Conservation (phyloP, 805 yeast species). For the Clavispora santaluciae region DNA sequence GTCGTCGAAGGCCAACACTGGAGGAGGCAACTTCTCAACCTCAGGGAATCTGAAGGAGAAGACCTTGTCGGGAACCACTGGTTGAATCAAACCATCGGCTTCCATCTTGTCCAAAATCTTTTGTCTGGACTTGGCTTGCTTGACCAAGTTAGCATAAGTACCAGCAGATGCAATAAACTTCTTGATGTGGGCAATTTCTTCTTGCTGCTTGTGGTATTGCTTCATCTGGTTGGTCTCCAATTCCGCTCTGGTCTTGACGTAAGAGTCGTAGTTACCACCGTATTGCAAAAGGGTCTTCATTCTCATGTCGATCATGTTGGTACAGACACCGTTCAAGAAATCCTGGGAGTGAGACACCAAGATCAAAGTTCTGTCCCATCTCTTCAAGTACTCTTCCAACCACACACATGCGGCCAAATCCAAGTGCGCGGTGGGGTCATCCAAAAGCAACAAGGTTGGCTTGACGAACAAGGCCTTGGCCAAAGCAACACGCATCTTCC, state of each 20-base stretch:
- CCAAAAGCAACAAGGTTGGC: conserved; percentile 90
- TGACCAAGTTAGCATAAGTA: conserved; percentile 97
- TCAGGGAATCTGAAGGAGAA: conserved; percentile 92
- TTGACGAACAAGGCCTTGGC: conserved; percentile 97
- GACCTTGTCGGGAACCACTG: conserved; percentile 89
- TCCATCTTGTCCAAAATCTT: conserved; percentile 99
- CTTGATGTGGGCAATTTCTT: conserved; percentile 96
- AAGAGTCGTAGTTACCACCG: conserved; percentile 99
- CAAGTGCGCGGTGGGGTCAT: conserved; percentile 99
- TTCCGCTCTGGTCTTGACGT: conserved; percentile 90
- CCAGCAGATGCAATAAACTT: conserved; percentile 99
- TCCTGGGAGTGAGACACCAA: conserved; percentile 98
- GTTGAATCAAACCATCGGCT: conserved; percentile 94
- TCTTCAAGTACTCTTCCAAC: conserved; percentile 96
- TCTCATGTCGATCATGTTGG: conserved; percentile 98
- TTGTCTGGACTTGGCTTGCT: conserved; percentile 98
- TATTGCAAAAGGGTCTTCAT: conserved; percentile 63
- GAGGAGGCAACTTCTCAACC: conserved; percentile 97
- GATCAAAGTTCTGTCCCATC: conserved; percentile 89
- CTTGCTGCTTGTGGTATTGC: conserved; percentile 95
- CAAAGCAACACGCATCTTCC: conserved; percentile 99
- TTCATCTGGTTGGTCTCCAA: conserved; percentile 96
- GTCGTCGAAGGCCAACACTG: conserved; percentile 93
- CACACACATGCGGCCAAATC: conserved; percentile 99
- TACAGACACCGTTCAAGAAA: conserved; percentile 98